Evolutionary conservation across 805 yeast genomes (phyloP).

Genomic region (Tetrapisispora namnaoensis): DNA sequence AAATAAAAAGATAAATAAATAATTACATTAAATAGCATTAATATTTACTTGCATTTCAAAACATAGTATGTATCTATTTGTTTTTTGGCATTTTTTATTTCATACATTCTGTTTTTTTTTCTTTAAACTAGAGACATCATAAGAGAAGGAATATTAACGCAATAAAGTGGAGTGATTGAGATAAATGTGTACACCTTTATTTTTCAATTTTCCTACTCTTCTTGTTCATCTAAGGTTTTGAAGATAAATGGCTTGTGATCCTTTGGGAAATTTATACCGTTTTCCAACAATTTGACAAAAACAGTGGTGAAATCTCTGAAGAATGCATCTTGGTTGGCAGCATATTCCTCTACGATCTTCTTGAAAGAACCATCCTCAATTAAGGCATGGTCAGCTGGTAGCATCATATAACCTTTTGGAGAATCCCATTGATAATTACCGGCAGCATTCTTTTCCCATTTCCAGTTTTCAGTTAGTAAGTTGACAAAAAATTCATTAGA

Average conservation of each 20-base stretch:
- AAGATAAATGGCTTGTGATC: conserved; percentile 36
- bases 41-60: background rate
- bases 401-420: conserved; percentile 69
- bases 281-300: conserved; percentile 62
- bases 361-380: conserved; percentile 50
- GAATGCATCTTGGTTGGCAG: conserved; percentile 53
- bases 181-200: too few relatives aligned
- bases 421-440: conserved; percentile 58
- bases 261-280: conserved; percentile 60
- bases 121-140: background rate
- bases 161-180: background rate
- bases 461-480: conserved; percentile 47
- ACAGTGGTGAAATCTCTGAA: conserved; percentile 55
- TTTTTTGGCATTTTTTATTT: background rate
- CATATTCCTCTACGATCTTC: conserved; percentile 56
- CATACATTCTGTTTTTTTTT: background rate
- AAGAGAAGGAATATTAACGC: background rate
- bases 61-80: background rate
- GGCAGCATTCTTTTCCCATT: conserved; percentile 43
- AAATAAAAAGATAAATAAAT: too few relatives aligned
- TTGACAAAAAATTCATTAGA: conserved; percentile 62
- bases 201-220: background rate
- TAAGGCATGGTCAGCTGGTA: conserved; percentile 70
- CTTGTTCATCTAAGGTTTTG: conserved; percentile 62
- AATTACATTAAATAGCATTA: too few relatives aligned